Evolutionary conservation across 257 asterid species (phyloP).

Genomic region (Striga asiatica): DNA sequence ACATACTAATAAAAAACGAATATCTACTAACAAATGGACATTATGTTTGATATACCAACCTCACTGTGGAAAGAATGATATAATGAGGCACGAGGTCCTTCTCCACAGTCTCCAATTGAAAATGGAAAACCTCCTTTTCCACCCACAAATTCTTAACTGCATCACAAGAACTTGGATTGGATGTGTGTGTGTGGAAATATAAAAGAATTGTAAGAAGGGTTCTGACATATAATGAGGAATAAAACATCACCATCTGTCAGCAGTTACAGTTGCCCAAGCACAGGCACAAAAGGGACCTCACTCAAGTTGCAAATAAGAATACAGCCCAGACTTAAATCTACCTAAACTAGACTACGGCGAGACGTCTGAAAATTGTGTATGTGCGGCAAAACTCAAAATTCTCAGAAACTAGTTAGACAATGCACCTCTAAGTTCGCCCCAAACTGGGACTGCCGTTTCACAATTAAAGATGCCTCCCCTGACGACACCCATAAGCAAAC

Average conservation of each 20-base stretch:
- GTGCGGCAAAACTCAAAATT: not conserved
- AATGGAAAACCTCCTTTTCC: no score
- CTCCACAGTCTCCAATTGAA: not conserved
- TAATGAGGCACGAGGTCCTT: not conserved
- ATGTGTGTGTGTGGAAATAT: not conserved
- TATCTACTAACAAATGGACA: not conserved
- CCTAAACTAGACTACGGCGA: not conserved
- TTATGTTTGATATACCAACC: not conserved
- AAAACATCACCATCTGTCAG: not conserved
- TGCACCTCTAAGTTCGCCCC: not conserved
- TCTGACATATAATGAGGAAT: not conserved
- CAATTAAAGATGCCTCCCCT: not conserved
- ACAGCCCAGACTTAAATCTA: not conserved
- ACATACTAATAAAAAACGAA: no score
- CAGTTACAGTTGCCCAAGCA: slow-evolving; percentile 5
- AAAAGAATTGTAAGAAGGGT: not conserved
- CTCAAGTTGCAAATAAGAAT: not conserved
- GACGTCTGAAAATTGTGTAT: not conserved
- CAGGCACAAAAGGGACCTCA: not conserved
- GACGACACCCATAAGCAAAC: not conserved
- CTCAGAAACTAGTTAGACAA: not conserved
- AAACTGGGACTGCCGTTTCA: not conserved
- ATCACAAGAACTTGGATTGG: not conserved
- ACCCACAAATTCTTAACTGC: no score
- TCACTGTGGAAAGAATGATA: not conserved